Base-by-base conservation (phyloP, 495 filamentous ascomycete species). In the Podospora fimiseda region DNA sequence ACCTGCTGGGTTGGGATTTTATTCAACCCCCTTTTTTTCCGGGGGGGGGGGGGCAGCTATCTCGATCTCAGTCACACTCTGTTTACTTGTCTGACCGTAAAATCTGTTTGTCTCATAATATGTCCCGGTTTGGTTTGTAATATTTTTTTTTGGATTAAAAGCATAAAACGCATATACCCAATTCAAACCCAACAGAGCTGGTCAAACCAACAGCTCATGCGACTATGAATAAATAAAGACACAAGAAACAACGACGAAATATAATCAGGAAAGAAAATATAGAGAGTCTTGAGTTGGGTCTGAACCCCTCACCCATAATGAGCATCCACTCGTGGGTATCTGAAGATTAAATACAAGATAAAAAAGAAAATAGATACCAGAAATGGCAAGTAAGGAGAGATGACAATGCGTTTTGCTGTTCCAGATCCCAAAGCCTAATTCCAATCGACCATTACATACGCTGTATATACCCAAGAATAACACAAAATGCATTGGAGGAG, bases 331-430 rank as follows among this genome's bases (percentile, higher is more conserved):
- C n/a, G 39, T 41, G 39, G 39, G 39, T 41, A 41, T 41, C 39
- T 41, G 13, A 41, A 18, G 16, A 41, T 11, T 33, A 41, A n/a
- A 18, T 4, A n/a, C 23, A 1, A 46, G 20, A 46, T 23, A 20
- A 3, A 46, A 46, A 46, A 11, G 27, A 27, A 24, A 46, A 46
- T 21, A 46, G 18, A 33, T 33, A 33, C 27, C 11, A 11, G 5
- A 41, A 41, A 18, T 4, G 8, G 22, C 3, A 24, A 21, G 27
- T 23, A 20, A 15, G 27, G 22, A 27, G 14, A 46, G 21, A 46
- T 14, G 14, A 46, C 5, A 18, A 47, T 47, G 44, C 44, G 44
- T 47, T 47, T 47, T 47, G 44, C 44, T 47, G 44, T 47, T 23
- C 44, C 9, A n/a, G n/a, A 6, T 23, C 18, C 33, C 7, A 37